Conservation (phyloP, 139 green algal genomes). For the Chara braunii region DNA sequence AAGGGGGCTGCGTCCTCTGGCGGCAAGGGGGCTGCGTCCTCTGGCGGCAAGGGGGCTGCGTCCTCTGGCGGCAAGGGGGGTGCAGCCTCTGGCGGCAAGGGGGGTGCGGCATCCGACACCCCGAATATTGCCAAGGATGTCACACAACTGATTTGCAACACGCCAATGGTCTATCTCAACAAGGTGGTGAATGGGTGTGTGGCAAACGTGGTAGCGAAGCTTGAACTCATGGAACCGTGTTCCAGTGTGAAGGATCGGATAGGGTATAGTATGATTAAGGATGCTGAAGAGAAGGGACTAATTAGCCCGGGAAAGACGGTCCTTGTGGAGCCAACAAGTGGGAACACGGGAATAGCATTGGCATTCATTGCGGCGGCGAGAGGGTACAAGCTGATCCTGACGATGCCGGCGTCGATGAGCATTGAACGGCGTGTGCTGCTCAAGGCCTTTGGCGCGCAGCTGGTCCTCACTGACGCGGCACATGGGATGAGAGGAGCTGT, state of each 20-base stretch:
- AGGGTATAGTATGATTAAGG: conserved; percentile 81
- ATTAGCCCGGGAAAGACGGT: conserved; percentile 85
- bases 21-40: background rate
- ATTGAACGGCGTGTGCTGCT: conserved; percentile 85
- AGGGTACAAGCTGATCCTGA: conserved; percentile 90
- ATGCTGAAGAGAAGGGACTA: conserved; percentile 75
- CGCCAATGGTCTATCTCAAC: conserved; percentile 91
- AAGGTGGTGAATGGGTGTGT: conserved; percentile 65
- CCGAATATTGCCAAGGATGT: conserved; percentile 43
- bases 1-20: background rate
- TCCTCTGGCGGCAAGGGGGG: conserved; percentile 14
- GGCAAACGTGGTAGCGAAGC: conserved; percentile 76
- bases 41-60: background rate
- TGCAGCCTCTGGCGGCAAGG: conserved; percentile 11
- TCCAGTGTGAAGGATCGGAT: conserved; percentile 72
- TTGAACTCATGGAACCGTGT: conserved; percentile 89
- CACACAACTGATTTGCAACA: conserved; percentile 75
- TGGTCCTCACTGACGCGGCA: conserved; percentile 49
- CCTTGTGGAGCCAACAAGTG: conserved; percentile 84
- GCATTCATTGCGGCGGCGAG: conserved; percentile 84
- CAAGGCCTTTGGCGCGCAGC: conserved; percentile 54
- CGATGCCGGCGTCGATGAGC: conserved; percentile 95
- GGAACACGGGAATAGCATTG: conserved; percentile 91
- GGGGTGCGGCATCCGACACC: conserved; percentile 4
- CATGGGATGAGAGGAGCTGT: conserved; percentile 80